These are phyloP conservation scores for Metschnikowia santaceciliae DNA, from an alignment of 805 yeast species.

Conservation along the genomic window DNA sequence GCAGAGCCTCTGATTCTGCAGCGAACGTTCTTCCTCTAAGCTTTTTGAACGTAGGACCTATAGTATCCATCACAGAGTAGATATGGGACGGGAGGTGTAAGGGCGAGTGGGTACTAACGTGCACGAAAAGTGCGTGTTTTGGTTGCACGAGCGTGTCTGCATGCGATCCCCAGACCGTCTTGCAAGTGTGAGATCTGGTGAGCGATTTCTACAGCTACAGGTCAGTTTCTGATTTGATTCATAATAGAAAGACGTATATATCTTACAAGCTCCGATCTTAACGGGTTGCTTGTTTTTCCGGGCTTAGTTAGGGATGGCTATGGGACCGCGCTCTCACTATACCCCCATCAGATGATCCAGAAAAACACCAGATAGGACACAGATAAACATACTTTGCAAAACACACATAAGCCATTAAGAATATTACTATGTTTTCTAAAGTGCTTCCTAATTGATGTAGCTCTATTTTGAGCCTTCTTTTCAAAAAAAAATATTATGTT, in stretches of 20 bases:
- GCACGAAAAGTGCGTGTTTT: slow-evolving; percentile 5
- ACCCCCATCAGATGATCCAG: not conserved
- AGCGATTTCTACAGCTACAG: not conserved
- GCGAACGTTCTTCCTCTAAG: slow-evolving; percentile 26
- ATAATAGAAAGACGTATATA: too few species aligned
- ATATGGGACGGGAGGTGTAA: not conserved
- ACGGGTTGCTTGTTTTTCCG: not conserved
- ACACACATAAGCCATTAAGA: too few species aligned
- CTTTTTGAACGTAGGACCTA: slow-evolving; percentile 20
- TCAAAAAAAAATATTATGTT: too few species aligned
- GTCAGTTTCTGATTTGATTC: too few species aligned
- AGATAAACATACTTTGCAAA: too few species aligned
- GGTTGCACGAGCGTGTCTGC: not conserved
- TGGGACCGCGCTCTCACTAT: not conserved
- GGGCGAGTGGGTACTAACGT: slow-evolving; percentile 3
- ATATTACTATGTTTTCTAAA: too few species aligned
- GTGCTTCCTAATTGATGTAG: too few species aligned
- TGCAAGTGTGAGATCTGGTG: not conserved
- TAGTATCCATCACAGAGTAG: slow-evolving; percentile 12
- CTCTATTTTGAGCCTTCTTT: too few species aligned
- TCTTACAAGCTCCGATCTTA: too few species aligned
- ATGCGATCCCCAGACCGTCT: not conserved
- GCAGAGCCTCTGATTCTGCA: slow-evolving; percentile 13
- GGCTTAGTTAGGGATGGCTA: not conserved
- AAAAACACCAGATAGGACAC: too few species aligned